Evolutionary conservation across 345 rosid species (phyloP).

Genomic region (Melaleuca quinquenervia): DNA sequence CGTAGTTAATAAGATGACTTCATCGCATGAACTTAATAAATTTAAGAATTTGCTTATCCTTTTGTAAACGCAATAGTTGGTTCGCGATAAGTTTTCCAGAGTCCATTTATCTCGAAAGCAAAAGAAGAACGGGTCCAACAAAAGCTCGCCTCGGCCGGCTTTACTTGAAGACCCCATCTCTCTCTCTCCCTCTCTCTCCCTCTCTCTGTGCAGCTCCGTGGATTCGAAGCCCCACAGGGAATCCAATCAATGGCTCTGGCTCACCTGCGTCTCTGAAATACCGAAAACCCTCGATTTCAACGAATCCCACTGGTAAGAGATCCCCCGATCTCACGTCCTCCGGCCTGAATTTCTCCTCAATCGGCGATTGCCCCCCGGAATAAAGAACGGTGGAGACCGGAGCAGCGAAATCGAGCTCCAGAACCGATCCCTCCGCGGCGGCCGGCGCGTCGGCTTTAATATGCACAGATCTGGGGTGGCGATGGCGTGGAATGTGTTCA

Average conservation of each 20-base stretch:
- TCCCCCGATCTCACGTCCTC: not conserved
- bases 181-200: not conserved
- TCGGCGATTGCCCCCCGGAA: not conserved
- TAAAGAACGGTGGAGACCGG: not conserved
- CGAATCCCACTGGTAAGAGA: not conserved
- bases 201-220: not conserved
- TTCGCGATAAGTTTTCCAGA: no score
- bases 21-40: no score
- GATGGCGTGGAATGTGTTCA: conserved; percentile 99
- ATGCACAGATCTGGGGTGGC: conserved; percentile 95
- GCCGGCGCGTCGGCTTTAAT: not conserved
- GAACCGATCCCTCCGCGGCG: not conserved
- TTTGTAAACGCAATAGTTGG: no score
- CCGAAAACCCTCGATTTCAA: not conserved
- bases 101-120: not conserved
- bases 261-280: not conserved
- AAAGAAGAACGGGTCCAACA: not conserved
- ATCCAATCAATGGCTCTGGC: not conserved
- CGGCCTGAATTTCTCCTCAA: not conserved
- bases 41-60: no score
- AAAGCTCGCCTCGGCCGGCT: not conserved
- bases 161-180: not conserved
- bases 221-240: not conserved
- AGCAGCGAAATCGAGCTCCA: not conserved
- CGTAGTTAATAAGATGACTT: no score